These are phyloP conservation scores for Novymonas esmeraldas DNA, from an alignment of 208 protist genomes.

Conservation along the genomic window DNA sequence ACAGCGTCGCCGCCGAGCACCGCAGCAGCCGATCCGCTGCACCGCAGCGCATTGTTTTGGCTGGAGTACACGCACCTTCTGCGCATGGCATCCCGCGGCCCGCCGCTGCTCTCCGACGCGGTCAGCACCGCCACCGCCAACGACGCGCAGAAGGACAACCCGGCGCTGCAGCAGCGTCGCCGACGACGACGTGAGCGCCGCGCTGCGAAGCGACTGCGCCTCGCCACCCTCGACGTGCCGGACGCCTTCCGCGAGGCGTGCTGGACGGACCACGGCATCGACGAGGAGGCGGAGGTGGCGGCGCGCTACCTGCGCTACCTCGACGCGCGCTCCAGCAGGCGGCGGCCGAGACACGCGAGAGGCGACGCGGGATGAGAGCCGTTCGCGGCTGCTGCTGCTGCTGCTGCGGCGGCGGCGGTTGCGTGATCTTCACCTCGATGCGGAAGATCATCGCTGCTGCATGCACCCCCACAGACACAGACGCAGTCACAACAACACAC, in stretches of 20 bases:
- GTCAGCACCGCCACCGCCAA: constrained; percentile 27
- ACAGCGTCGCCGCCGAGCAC: no score
- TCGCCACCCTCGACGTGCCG: constrained; percentile 26
- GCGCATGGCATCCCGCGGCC: constrained; percentile 18
- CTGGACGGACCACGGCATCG: constrained; percentile 37
- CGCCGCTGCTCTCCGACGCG: constrained; percentile 19
- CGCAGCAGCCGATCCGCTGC: constrained; percentile 6
- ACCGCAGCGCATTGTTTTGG: constrained; percentile 23
- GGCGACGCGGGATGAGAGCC: not conserved
- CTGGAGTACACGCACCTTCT: constrained; percentile 20
- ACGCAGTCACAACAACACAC: constrained; percentile 1
- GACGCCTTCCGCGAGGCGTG: constrained; percentile 36
- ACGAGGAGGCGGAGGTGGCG: constrained; percentile 40
- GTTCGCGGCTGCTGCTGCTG: no score
- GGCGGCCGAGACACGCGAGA: not conserved
- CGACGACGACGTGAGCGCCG: constrained; percentile 24
- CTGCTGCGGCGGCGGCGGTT: no score
- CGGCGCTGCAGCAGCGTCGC: constrained; percentile 18
- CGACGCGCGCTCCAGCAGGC: constrained; percentile 3
- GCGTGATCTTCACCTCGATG: no score
- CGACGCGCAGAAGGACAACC: constrained; percentile 15
- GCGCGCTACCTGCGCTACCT: constrained; percentile 20
- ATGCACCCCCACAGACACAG: not conserved
- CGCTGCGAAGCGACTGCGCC: constrained; percentile 23
- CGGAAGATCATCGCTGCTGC: not conserved